A percentile compares a stretch with the other conserved stretches of the same genome.
These are phyloP conservation scores for Sporothrix protearum DNA, from an alignment of 2,329 filamentous ascomycete species.

Conservation along the genomic window DNA sequence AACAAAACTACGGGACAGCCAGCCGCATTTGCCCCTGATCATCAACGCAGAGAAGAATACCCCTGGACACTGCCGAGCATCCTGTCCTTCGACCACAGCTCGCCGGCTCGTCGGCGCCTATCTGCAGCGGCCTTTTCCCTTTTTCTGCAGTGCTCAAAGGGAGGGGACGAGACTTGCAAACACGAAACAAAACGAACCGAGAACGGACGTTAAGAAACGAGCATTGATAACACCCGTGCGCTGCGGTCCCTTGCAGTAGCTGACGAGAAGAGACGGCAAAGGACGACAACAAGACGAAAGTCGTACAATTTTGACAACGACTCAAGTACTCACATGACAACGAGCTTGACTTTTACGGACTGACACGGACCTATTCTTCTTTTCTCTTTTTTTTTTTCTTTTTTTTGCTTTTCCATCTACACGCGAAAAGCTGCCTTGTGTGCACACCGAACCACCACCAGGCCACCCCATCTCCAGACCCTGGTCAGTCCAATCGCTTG, in stretches of 20 bases:
- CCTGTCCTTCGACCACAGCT: neutral
- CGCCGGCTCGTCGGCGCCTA: neutral
- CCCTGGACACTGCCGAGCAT: neutral
- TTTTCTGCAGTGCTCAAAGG: neutral
- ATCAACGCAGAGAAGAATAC: neutral
- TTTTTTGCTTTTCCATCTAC: neutral
- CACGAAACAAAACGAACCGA: neutral
- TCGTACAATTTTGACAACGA: neutral
- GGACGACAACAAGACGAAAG: too few relatives aligned
- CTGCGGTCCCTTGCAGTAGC: neutral
- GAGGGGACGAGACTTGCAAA: neutral
- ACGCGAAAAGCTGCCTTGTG: conserved; percentile 7
- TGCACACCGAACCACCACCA: neutral
- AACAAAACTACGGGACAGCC: neutral
- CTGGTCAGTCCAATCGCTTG: neutral
- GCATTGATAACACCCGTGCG: neutral
- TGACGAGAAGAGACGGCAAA: neutral
- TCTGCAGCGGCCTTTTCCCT: neutral
- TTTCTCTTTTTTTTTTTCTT: too few relatives aligned
- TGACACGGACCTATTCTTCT: neutral
- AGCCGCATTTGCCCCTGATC: neutral
- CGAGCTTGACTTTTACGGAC: neutral
- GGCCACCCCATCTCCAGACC: neutral
- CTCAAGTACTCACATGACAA: too few relatives aligned
- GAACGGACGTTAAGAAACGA: neutral